These are phyloP conservation scores for Sclerotinia spermophila DNA, from an alignment of 2,329 filamentous ascomycete genomes.

Conservation along the genomic window DNA sequence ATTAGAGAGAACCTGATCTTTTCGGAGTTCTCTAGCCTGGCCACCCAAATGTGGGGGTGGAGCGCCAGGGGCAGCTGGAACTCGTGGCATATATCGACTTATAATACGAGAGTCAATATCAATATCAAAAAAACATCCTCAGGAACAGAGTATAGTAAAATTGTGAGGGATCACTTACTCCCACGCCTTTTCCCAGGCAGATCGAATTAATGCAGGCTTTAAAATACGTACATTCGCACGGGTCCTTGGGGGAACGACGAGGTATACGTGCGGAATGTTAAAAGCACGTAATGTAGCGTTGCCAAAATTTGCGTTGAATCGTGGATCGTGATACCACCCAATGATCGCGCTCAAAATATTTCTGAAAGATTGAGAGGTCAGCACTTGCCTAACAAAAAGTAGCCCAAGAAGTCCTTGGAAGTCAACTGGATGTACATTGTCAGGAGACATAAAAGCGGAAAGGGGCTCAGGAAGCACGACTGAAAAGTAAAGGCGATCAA, in stretches of 20 bases:
- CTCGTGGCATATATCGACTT: background rate
- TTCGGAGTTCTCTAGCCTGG: too few species aligned
- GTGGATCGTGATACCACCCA: background rate
- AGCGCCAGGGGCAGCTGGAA: background rate
- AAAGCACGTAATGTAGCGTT: background rate
- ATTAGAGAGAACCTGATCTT: background rate
- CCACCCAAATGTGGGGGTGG: background rate
- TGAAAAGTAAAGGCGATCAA: background rate
- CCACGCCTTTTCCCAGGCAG: background rate
- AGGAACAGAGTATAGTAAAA: too few species aligned
- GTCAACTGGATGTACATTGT: too few species aligned
- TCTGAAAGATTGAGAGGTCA: background rate
- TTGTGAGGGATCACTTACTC: background rate
- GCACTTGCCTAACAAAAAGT: background rate
- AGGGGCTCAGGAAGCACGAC: background rate
- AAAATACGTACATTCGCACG: background rate
- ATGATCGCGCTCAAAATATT: background rate
- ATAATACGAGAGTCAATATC: background rate
- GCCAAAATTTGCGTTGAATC: background rate
- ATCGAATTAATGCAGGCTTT: background rate
- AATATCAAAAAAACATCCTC: background rate
- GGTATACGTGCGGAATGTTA: background rate
- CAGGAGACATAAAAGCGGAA: background rate
- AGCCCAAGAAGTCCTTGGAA: background rate
- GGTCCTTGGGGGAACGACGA: background rate